These are phyloP conservation scores for Tricholoma terreum DNA, from an alignment of 768 basidiomycete species.

Conservation along the genomic window DNA sequence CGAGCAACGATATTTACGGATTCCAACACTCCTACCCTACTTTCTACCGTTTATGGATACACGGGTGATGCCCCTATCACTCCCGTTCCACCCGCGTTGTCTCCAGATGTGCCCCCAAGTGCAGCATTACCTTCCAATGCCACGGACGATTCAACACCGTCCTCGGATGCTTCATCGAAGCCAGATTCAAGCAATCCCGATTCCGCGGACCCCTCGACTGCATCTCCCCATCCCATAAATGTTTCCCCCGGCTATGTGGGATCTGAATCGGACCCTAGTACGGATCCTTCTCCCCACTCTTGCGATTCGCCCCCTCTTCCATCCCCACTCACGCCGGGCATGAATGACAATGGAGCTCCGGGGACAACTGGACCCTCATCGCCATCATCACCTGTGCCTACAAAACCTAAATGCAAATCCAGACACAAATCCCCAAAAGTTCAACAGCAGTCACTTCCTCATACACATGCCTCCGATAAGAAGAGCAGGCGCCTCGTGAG, in stretches of 20 bases:
- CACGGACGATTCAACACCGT: not conserved
- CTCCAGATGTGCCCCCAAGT: not conserved
- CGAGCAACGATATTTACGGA: conserved; percentile 32
- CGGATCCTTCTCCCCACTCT: not conserved
- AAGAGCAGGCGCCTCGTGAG: not conserved
- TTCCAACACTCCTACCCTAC: conserved; percentile 34
- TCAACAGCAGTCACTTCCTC: not conserved
- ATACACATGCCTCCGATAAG: not conserved
- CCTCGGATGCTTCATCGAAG: not conserved
- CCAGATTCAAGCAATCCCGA: not conserved
- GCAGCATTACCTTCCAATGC: not conserved
- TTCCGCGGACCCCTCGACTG: not conserved
- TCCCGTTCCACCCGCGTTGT: conserved; percentile 10
- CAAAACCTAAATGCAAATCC: not conserved
- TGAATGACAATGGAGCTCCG: not conserved
- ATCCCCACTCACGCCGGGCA: not conserved
- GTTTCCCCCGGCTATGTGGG: not conserved
- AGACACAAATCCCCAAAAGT: not conserved
- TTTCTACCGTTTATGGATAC: conserved; percentile 47
- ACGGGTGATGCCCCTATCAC: conserved; percentile 38
- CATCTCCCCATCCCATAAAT: not conserved
- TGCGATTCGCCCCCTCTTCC: not conserved
- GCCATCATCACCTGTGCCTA: not conserved
- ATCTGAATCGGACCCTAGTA: not conserved
- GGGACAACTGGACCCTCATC: not conserved